phyloP scores from a whole-genome alignment of 2,329 filamentous ascomycete species.

The Arthrobotrys musiformis region DNA sequence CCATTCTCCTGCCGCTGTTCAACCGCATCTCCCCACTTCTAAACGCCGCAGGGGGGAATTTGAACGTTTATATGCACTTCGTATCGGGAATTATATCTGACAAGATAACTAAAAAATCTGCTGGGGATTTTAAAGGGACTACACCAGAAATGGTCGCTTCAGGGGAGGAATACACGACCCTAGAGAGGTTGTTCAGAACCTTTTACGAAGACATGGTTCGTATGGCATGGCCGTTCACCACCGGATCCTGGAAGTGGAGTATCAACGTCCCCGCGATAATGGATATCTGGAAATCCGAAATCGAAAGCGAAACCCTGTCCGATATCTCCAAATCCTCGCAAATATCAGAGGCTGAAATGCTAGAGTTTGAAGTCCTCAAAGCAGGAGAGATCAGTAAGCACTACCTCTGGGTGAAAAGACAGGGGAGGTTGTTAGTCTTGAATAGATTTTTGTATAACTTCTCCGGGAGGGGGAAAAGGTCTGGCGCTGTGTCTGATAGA shows the following conservation, averaged over 20 bases:
- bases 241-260: slow-evolving; percentile 10
- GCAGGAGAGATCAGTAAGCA: neutral
- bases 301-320: neutral
- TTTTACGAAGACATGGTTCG: slow-evolving; percentile 24
- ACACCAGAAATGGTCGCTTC: neutral
- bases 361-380: neutral
- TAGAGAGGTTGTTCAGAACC: neutral
- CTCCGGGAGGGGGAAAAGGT: neutral
- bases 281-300: neutral
- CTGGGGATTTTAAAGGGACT: neutral
- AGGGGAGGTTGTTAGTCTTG: neutral
- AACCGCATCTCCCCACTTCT: neutral
- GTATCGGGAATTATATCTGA: neutral
- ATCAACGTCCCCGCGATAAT: neutral
- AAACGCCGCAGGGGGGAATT: neutral
- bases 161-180: neutral
- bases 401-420: neutral
- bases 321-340: too few relatives aligned
- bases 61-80: slow-evolving; percentile 13
- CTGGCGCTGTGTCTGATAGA: neutral
- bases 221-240: slow-evolving; percentile 18
- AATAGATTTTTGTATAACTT: neutral
- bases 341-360: too few relatives aligned
- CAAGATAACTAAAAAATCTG: neutral
- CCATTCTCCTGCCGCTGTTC: neutral